phyloP scores from a whole-genome alignment of 164 flowering plant genomes.

The Tetrastigma voinierianum region DNA sequence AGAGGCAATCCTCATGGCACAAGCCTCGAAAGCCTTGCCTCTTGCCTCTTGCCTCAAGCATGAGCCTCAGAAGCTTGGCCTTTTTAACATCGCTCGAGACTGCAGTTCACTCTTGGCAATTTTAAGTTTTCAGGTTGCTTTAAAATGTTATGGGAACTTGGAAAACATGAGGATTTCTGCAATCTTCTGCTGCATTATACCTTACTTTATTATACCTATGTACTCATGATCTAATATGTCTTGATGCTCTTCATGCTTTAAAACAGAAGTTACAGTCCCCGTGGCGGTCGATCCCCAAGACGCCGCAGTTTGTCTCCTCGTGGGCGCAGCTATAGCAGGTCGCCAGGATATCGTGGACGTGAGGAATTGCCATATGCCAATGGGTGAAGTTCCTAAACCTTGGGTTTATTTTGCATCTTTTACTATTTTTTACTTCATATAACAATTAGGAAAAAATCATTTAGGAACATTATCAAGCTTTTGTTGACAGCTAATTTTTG shows the following conservation, averaged over 20 bases:
- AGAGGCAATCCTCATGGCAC: no score
- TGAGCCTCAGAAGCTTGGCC: no score
- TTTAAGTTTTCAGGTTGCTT: not conserved
- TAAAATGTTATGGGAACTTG: not conserved
- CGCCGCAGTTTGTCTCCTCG: slow-evolving; percentile 77
- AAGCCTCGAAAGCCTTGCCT: no score
- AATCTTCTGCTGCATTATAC: not conserved
- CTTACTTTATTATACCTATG: not conserved
- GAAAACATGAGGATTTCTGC: not conserved
- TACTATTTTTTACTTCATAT: no score
- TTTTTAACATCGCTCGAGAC: not conserved
- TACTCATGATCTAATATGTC: not conserved
- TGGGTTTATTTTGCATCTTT: not conserved
- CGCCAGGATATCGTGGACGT: slow-evolving; percentile 78
- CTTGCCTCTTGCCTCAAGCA: no score
- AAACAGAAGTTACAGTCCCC: slow-evolving; percentile 84
- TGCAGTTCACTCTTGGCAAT: not conserved
- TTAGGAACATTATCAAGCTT: not conserved
- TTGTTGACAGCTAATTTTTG: no score
- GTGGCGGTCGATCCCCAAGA: slow-evolving; percentile 68
- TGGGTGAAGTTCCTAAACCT: slow-evolving; percentile 45
- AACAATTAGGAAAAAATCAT: no score
- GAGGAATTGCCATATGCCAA: slow-evolving; percentile 76
- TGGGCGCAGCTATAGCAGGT: slow-evolving; percentile 73
- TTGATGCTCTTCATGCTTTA: slow-evolving; percentile 3